Percentiles rank a stretch among this genome's conserved stretches.
These are phyloP conservation scores for Dovyalis caffra DNA, from an alignment of 345 rosid genomes.

Conservation along the genomic window DNA sequence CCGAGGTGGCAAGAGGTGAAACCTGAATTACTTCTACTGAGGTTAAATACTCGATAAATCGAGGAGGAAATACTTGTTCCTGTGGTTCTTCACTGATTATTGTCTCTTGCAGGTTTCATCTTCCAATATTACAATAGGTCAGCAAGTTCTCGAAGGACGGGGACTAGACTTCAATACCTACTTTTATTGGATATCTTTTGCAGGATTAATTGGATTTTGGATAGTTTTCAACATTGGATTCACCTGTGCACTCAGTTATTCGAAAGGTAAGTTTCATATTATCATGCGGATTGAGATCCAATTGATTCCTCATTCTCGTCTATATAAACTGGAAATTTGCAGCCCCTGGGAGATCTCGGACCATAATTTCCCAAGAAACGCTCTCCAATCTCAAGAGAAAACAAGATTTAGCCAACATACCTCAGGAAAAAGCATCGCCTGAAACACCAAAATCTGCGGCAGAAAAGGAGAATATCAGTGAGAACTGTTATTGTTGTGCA, in stretches of 20 bases:
- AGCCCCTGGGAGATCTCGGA: constrained; percentile 34
- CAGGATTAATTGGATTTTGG: constrained; percentile 44
- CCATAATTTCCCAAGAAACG: constrained; percentile 26
- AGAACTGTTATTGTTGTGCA: not conserved
- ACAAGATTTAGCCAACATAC: not conserved
- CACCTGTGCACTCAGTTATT: constrained; percentile 32
- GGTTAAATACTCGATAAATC: not conserved
- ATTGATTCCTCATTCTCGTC: not conserved
- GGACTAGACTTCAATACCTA: constrained; percentile 36
- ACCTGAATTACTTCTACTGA: not conserved
- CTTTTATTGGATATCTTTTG: constrained; percentile 42
- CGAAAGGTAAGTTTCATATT: constrained; percentile 27
- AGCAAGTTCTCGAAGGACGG: constrained; percentile 22
- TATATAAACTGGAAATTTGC: constrained; percentile 11
- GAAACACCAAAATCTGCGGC: not conserved
- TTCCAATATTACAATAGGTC: constrained; percentile 33
- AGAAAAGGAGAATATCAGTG: constrained; percentile 23
- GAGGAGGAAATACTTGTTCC: not conserved
- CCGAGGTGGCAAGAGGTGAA: constrained; percentile 58
- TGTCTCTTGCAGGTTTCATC: constrained; percentile 34
- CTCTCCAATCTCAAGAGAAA: constrained; percentile 13
- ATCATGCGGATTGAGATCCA: not conserved
- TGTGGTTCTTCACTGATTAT: not conserved
- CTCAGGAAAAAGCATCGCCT: constrained; percentile 12
- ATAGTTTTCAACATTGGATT: constrained; percentile 37